A percentile compares a stretch with the other conserved stretches of the same genome.
Evolutionary conservation across 768 basidiomycete genomes (phyloP).

Genomic region (Cubamyces lactineus): DNA sequence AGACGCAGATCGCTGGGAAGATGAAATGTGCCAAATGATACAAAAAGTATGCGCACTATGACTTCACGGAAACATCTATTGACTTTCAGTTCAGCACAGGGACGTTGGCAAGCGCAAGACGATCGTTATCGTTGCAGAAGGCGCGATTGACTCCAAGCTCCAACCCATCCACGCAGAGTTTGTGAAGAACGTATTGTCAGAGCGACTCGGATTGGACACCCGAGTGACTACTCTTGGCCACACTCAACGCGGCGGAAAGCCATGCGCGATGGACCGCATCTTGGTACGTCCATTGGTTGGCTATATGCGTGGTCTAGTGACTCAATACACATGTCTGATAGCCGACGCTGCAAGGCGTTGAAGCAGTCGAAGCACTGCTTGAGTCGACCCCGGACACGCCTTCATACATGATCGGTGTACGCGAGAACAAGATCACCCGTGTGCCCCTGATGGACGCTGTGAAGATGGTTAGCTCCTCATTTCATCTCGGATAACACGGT

Average conservation of each 20-base stretch:
- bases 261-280: constrained; percentile 92
- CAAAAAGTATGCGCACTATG: constrained; percentile 51
- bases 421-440: constrained; percentile 93
- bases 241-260: constrained; percentile 92
- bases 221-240: constrained; percentile 97
- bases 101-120: constrained; percentile 94
- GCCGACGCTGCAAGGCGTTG: constrained; percentile 96
- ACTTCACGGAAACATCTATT: background rate
- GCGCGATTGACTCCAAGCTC: constrained; percentile 84
- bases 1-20: constrained; percentile 78
- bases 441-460: constrained; percentile 95
- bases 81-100: constrained; percentile 69
- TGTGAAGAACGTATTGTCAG: constrained; percentile 86
- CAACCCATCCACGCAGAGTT: constrained; percentile 92
- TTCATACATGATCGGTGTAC: constrained; percentile 96
- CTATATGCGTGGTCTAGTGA: background rate
- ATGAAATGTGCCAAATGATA: constrained; percentile 87
- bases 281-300: constrained; percentile 54
- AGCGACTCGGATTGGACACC: constrained; percentile 90
- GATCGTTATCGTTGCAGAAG: constrained; percentile 97
- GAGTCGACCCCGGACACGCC: constrained; percentile 87
- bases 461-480: constrained; percentile 57
- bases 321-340: constrained; percentile 35
- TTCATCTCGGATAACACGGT: background rate
- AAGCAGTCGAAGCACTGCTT: constrained; percentile 88